phyloP scores from a whole-genome alignment of 2,329 filamentous ascomycete genomes.

The Nigrospora oryzae region DNA sequence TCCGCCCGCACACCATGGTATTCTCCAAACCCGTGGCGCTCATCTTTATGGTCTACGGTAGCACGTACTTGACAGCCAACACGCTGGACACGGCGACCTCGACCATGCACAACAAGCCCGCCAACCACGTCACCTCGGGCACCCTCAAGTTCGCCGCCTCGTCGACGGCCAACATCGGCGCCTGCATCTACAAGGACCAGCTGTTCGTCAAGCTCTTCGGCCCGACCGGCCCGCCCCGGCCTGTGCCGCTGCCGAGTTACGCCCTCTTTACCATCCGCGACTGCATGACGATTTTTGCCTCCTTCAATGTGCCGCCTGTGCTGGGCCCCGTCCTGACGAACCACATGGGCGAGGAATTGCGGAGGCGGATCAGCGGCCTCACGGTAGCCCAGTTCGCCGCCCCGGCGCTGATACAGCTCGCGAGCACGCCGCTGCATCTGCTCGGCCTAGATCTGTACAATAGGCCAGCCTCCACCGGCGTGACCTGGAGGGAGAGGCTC shows the following conservation, averaged over 20 bases:
- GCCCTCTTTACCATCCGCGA: constrained; percentile 74
- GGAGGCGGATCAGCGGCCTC: constrained; percentile 40
- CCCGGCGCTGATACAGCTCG: constrained; percentile 69
- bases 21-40: constrained; percentile 59
- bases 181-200: constrained; percentile 86
- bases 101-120: constrained; percentile 48
- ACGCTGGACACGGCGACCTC: constrained; percentile 71
- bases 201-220: constrained; percentile 80
- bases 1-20: constrained; percentile 53
- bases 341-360: constrained; percentile 42
- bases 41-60: constrained; percentile 70
- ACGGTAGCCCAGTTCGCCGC: constrained; percentile 71
- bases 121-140: constrained; percentile 61
- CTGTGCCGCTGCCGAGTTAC: constrained; percentile 64
- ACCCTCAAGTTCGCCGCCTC: constrained; percentile 75
- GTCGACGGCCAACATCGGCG: constrained; percentile 70
- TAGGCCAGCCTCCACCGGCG: constrained; percentile 34
- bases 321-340: constrained; percentile 61
- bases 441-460: constrained; percentile 85
- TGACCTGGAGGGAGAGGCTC: constrained; percentile 51
- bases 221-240: constrained; percentile 39
- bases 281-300: constrained; percentile 82
- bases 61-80: constrained; percentile 87
- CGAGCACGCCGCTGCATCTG: constrained; percentile 78
- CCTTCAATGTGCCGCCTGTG: constrained; percentile 79